Evolutionary conservation across 1,284 basidiomycete species (phyloP), one percentile per base, ranked within the genome.

Genomic region (Boletus nobilissimus): DNA sequence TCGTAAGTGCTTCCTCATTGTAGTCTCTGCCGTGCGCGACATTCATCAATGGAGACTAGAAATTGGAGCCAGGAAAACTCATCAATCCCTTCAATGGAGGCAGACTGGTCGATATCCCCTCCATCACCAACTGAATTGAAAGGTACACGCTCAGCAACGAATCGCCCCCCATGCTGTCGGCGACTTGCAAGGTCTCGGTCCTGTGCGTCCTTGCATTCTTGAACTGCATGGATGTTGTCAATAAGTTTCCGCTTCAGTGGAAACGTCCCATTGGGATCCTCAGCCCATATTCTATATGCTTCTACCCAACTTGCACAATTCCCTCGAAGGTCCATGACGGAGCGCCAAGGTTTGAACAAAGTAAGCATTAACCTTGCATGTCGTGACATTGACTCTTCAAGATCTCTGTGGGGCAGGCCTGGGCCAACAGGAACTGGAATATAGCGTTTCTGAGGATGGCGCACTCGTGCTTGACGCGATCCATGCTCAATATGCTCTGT

Each of bases 171-270:
- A n/a, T n/a, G n/a, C n/a, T n/a, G n/a, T n/a, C n/a, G n/a, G n/a
- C n/a, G n/a, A n/a, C n/a, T n/a, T n/a, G n/a, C n/a, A n/a, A n/a
- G n/a, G n/a, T n/a, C n/a, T n/a, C n/a, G n/a, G n/a, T n/a, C n/a
- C n/a, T n/a, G n/a, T n/a, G n/a, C n/a, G n/a, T 62, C 60, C 34
- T 62, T 34, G 22, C 60, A 62, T 36, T 62, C 60, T 5, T 63
- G 62, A 8, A 63, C 24, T 24, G 62, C 34, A 10, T 63, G 62
- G 7, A 63, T 63, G 16, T 63, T 63, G 11, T 63, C 34, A 9
- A 63, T 16, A 5, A 63, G 36, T 3, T 2, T 5, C 3, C 29
- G 22, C 8, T 36, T 26, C 2, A 3, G 2, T 14, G 62, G 10
- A 22, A 11, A 63, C 6, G 62, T 38, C 16, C 62, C 62, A 2